phyloP scores from a whole-genome alignment of 2,329 filamentous ascomycete species.

The Fusarium brevicatenulatum region DNA sequence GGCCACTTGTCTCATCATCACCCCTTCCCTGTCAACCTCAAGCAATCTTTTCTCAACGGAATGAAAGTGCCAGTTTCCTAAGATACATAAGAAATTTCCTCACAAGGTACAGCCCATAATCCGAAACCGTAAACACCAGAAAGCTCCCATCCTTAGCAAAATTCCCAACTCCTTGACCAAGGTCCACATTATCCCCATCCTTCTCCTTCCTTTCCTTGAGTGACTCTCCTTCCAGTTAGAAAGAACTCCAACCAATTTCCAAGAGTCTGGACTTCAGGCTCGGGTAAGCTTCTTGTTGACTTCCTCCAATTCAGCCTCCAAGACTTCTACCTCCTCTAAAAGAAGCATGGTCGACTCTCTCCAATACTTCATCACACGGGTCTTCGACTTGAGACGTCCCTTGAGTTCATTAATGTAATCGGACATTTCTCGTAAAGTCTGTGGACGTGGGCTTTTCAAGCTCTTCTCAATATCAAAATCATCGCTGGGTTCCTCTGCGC shows the following conservation, averaged over 20 bases:
- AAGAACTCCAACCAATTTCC: rapidly evolving
- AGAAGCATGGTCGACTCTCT: not conserved
- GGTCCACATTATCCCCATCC: too few relatives aligned
- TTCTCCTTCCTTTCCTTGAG: not conserved
- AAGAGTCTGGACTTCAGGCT: too few relatives aligned
- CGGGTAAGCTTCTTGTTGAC: not conserved
- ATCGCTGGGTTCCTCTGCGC: not conserved
- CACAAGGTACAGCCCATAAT: too few relatives aligned
- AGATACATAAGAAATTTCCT: too few relatives aligned
- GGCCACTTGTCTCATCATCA: not conserved
- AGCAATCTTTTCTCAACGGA: not conserved
- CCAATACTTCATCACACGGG: not conserved
- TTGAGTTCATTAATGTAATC: not conserved
- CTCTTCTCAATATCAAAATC: not conserved
- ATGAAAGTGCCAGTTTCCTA: not conserved
- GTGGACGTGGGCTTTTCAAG: not conserved
- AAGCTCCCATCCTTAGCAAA: not conserved
- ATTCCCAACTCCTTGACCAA: not conserved
- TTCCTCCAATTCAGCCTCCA: not conserved
- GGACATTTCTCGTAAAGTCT: not conserved
- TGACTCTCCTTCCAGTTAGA: not conserved
- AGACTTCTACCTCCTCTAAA: not conserved
- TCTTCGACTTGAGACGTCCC: not conserved
- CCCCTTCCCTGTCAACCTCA: not conserved
- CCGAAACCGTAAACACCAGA: too few relatives aligned